Conservation (phyloP, 306 rosid species). For the Gastrolobium bilobum region DNA sequence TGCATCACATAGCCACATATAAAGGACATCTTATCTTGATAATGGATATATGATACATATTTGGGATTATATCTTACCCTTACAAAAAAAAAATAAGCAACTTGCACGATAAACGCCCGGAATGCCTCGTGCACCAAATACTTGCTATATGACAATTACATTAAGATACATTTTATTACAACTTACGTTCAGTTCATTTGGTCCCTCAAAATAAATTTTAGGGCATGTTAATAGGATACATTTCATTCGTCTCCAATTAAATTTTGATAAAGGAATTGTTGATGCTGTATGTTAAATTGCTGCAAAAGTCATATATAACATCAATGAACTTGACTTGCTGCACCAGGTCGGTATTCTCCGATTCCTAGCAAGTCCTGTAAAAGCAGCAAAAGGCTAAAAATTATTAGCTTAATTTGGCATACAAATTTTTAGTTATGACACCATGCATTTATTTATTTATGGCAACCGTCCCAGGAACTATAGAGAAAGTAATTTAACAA, state of each 20-base stretch:
- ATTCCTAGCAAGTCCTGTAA: slow-evolving; percentile 92
- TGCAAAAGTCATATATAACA: slow-evolving; percentile 36
- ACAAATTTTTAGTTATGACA: not conserved
- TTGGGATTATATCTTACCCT: too few relatives aligned
- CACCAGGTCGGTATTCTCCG: slow-evolving; percentile 91
- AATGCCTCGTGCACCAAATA: not conserved
- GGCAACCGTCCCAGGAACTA: not conserved
- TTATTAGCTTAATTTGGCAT: slow-evolving; percentile 16
- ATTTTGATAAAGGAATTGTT: not conserved
- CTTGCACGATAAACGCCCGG: not conserved
- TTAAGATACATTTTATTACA: slow-evolving; percentile 6
- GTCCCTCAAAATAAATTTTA: not conserved
- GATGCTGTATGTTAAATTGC: not conserved
- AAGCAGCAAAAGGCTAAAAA: slow-evolving; percentile 3
- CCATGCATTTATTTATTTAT: not conserved
- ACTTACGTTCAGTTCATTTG: slow-evolving; percentile 15
- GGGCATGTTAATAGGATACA: not conserved
- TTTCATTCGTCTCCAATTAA: not conserved
- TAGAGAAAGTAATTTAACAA: not conserved
- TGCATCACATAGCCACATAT: not conserved
- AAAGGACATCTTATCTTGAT: not conserved
- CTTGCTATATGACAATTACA: not conserved
- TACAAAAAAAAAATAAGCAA: not conserved
- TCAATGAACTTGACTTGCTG: slow-evolving; percentile 57
- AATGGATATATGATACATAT: not conserved